phyloP scores from a whole-genome alignment of 75 land plant genomes.

The Isoetes taiwanensis region DNA sequence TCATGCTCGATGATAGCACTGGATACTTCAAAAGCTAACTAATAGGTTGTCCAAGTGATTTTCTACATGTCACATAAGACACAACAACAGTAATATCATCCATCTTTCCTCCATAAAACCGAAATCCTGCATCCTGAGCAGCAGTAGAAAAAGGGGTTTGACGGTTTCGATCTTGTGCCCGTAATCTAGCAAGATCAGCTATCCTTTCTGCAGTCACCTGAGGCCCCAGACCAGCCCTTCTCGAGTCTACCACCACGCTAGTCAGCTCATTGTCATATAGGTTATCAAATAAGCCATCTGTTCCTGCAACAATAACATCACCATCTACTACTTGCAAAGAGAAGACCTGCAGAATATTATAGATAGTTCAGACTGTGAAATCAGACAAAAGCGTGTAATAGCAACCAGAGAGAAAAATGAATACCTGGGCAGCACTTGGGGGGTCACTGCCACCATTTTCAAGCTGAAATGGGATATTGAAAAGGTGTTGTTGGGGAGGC shows the following conservation, averaged over 20 bases:
- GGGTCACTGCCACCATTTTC: slow-evolving; percentile 71
- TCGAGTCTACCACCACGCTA: slow-evolving; percentile 70
- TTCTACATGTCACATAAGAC: slow-evolving; percentile 44
- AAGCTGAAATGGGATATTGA: slow-evolving; percentile 84
- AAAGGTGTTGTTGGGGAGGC: slow-evolving; percentile 80
- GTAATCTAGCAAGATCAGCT: slow-evolving; percentile 62
- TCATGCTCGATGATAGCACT: too few relatives aligned
- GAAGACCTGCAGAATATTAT: slow-evolving; percentile 52
- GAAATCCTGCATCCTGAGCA: slow-evolving; percentile 91
- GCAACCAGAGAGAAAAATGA: neutral
- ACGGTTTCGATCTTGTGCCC: slow-evolving; percentile 64
- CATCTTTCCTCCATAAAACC: slow-evolving; percentile 88
- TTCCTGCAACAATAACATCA: slow-evolving; percentile 91
- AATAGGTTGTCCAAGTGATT: too few relatives aligned
- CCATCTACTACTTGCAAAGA: slow-evolving; percentile 68
- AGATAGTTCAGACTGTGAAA: neutral
- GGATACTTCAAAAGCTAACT: too few relatives aligned
- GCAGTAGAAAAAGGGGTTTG: slow-evolving; percentile 98
- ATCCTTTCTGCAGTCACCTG: slow-evolving; percentile 86
- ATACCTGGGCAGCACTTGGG: slow-evolving; percentile 81
- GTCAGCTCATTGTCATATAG: slow-evolving; percentile 75
- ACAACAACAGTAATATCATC: slow-evolving; percentile 88
- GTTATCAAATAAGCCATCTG: slow-evolving; percentile 95
- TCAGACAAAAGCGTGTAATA: neutral
- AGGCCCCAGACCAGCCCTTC: slow-evolving; percentile 74